These are phyloP conservation scores for Singerocomus rubriflavus DNA, from an alignment of 1,284 basidiomycete species.

Conservation along the genomic window DNA sequence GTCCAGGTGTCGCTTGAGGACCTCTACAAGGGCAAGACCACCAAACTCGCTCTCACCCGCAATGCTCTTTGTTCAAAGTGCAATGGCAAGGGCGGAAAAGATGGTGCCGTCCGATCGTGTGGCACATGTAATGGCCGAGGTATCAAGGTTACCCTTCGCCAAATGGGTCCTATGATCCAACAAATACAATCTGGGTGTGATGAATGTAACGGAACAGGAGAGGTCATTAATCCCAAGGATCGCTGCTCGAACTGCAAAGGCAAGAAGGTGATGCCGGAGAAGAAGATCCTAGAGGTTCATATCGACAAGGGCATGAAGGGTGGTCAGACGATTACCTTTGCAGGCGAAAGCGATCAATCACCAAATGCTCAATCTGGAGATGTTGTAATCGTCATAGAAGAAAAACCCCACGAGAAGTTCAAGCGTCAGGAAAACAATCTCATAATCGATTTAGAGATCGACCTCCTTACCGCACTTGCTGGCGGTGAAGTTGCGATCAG, in stretches of 20 bases:
- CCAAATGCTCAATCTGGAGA: slow-evolving; percentile 91
- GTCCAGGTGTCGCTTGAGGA: slow-evolving; percentile 96
- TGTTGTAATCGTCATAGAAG: slow-evolving; percentile 96
- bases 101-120: slow-evolving; percentile 89
- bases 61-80: slow-evolving; percentile 94
- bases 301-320: slow-evolving; percentile 99
- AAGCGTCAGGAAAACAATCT: slow-evolving; percentile 94
- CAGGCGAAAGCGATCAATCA: slow-evolving; percentile 95
- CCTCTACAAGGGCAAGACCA: slow-evolving; percentile 97
- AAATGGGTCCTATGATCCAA: slow-evolving; percentile 99
- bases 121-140: slow-evolving; percentile 85
- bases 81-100: slow-evolving; percentile 96
- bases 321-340: slow-evolving; percentile 94
- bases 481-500: slow-evolving; percentile 91
- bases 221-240: slow-evolving; percentile 94
- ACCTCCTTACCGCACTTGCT: slow-evolving; percentile 90
- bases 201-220: slow-evolving; percentile 90
- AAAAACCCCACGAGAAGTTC: slow-evolving; percentile 91
- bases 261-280: slow-evolving; percentile 93
- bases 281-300: slow-evolving; percentile 98
- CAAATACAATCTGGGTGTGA: slow-evolving; percentile 96
- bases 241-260: slow-evolving; percentile 92
- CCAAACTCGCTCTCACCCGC: slow-evolving; percentile 95
- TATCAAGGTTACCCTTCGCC: slow-evolving; percentile 87
- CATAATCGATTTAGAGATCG: slow-evolving; percentile 84